Evolutionary conservation across 768 basidiomycete species (phyloP).

Genomic region (Hortiboletus flavorubellus): DNA sequence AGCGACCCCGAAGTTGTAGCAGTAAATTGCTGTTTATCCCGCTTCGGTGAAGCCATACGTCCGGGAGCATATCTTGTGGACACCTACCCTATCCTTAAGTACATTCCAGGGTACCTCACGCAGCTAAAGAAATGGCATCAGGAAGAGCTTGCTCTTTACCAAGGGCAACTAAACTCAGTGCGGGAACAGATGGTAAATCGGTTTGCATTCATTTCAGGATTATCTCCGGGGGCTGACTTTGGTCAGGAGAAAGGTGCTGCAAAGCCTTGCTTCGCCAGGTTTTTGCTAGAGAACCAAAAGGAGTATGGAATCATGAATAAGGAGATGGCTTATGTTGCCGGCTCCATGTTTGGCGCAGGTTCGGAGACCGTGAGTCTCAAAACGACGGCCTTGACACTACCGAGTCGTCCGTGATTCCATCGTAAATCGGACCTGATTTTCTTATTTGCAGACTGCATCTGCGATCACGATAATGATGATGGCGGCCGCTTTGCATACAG

Average conservation of each 20-base stretch:
- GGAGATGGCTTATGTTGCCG: slow-evolving; percentile 39
- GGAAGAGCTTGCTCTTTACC: slow-evolving; percentile 36
- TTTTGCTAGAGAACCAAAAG: slow-evolving; percentile 36
- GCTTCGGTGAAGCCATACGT: slow-evolving; percentile 25
- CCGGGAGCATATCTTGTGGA: slow-evolving; percentile 29
- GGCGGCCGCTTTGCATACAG: slow-evolving; percentile 51
- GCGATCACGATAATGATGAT: slow-evolving; percentile 53
- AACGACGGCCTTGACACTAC: no score
- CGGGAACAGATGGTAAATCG: slow-evolving; percentile 27
- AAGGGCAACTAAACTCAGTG: slow-evolving; percentile 28
- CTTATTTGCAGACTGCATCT: slow-evolving; percentile 32
- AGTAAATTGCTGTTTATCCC: slow-evolving; percentile 24
- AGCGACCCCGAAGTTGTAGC: slow-evolving; percentile 34
- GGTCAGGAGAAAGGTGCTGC: slow-evolving; percentile 25
- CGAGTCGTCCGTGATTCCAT: no score
- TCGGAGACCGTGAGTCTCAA: slow-evolving; percentile 35
- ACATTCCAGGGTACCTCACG: slow-evolving; percentile 38
- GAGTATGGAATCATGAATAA: slow-evolving; percentile 31
- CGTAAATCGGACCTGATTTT: not conserved
- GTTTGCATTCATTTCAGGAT: not conserved
- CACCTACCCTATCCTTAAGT: slow-evolving; percentile 20
- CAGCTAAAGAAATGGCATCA: slow-evolving; percentile 52
- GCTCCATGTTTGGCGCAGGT: slow-evolving; percentile 43
- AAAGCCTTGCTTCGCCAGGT: slow-evolving; percentile 33
- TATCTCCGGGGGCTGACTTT: not conserved